A percentile compares a stretch with the other conserved stretches of the same genome.
Conservation (phyloP, 371 early-diverging fungal species). For the Batkoa obscura region DNA sequence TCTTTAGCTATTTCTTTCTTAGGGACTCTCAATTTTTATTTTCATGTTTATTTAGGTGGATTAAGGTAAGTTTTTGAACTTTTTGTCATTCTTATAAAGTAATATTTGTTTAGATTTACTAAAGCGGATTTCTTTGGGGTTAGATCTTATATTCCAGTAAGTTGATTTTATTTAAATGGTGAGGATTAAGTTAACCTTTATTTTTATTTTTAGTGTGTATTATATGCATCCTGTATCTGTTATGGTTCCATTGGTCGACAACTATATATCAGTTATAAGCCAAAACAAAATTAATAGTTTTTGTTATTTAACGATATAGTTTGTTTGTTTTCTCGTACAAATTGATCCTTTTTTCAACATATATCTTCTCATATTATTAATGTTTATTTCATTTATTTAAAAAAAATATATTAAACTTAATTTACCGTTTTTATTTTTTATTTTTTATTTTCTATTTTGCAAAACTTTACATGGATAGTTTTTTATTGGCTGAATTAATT, state of each 20-base stretch:
- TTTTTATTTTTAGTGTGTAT: background rate
- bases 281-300: background rate
- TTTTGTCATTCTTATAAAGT: background rate
- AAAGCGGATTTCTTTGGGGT: background rate
- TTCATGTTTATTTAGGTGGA: background rate
- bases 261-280: background rate
- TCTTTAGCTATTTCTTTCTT: background rate
- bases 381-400: background rate
- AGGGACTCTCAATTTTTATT: background rate
- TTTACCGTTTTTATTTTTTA: background rate
- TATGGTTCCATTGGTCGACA: background rate
- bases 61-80: background rate
- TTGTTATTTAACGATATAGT: background rate
- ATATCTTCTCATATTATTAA: background rate
- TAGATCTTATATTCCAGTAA: background rate
- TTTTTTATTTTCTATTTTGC: background rate
- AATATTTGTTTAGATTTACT: background rate
- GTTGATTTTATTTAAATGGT: background rate
- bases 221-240: background rate
- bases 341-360: background rate
- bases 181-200: background rate
- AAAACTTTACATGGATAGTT: background rate
- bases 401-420: background rate
- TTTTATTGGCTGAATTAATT: background rate
- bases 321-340: background rate